These are phyloP conservation scores for Aphanocladium album DNA, from an alignment of 2,329 filamentous ascomycete species.

Conservation along the genomic window DNA sequence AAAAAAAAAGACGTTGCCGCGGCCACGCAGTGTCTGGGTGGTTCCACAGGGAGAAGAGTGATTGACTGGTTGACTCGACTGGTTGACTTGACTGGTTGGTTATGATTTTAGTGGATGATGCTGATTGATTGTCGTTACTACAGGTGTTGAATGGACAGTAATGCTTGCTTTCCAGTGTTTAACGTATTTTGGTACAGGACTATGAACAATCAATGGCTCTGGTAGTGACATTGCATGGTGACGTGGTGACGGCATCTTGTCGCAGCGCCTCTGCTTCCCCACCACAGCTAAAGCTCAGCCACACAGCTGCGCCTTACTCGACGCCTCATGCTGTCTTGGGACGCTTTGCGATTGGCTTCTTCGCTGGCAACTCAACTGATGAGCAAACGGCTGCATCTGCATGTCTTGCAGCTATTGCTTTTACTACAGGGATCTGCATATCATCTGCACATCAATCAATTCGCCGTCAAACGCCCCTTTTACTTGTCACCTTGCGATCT, in stretches of 20 bases:
- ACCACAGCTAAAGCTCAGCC: not conserved
- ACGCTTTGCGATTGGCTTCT: not conserved
- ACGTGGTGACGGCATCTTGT: not conserved
- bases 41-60: not conserved
- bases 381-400: not conserved
- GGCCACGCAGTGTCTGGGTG: slow-evolving; percentile 5
- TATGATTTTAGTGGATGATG: not conserved
- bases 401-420: slow-evolving; percentile 4
- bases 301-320: not conserved
- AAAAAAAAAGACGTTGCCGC: slow-evolving; percentile 9
- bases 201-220: too few relatives aligned
- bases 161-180: not conserved
- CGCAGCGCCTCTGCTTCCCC: not conserved
- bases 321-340: not conserved
- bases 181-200: not conserved
- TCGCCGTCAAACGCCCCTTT: not conserved
- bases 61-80: too few relatives aligned
- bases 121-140: too few relatives aligned
- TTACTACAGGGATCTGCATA: too few relatives aligned
- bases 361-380: too few relatives aligned
- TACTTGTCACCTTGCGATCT: too few relatives aligned
- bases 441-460: not conserved
- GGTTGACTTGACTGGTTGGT: too few relatives aligned
- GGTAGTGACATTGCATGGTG: too few relatives aligned
- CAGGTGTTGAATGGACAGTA: too few relatives aligned